phyloP scores from a whole-genome alignment of 2,329 filamentous ascomycete genomes.

The Metarhizium humberi region DNA sequence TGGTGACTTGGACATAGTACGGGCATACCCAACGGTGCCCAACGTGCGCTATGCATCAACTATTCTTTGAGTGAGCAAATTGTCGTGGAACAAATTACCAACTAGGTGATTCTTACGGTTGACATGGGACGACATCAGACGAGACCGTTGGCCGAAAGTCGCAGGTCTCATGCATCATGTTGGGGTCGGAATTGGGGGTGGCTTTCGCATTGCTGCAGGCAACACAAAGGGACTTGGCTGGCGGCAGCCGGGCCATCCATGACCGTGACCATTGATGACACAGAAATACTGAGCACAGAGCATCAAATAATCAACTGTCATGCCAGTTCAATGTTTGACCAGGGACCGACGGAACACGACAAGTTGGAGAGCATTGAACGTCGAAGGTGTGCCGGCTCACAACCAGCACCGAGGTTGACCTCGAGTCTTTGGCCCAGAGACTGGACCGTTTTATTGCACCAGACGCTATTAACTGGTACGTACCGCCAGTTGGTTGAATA shows the following conservation, averaged over 20 bases:
- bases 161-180: neutral
- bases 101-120: neutral
- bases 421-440: too few species aligned
- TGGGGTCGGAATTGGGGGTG: neutral
- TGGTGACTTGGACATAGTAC: neutral
- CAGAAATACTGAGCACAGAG: too few species aligned
- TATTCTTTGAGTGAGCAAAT: neutral
- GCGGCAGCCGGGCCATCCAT: neutral
- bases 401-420: too few species aligned
- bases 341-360: too few species aligned
- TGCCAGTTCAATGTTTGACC: too few species aligned
- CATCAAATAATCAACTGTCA: too few species aligned
- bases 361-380: too few species aligned
- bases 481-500: too few species aligned
- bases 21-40: slow-evolving; percentile 6
- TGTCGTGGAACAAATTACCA: neutral
- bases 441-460: too few species aligned
- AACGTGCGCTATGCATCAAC: neutral
- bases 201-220: neutral
- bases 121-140: neutral
- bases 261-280: neutral
- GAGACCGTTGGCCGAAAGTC: neutral
- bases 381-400: too few species aligned
- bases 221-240: neutral
- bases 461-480: too few species aligned